Base-by-base conservation (phyloP, 2,329 filamentous ascomycete genomes). In the Talaromyces sp. region DNA sequence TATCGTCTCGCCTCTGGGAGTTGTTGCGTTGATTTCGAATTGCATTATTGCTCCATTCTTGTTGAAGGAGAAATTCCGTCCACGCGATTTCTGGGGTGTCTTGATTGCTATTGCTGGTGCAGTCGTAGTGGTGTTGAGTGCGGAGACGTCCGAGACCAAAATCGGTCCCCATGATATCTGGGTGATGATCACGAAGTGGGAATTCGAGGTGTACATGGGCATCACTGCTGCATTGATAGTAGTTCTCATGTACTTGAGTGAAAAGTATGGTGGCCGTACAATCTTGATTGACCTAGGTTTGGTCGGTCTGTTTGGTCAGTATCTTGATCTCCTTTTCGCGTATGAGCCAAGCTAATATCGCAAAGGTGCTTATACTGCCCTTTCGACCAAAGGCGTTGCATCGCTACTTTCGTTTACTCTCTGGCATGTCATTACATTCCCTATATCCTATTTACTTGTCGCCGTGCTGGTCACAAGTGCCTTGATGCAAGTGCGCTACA, bases 1-100 rank as follows among this genome's bases (percentile, higher is more conserved):
- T 15, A 97, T 99, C 72, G 95, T 99, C 49, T 97, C 93, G 38
- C 95, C 95, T 0, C 83, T 99, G 5, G 95, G 95, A 10, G 95
- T 99, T n/a, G 95, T 99, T 13, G 95, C 95, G 1, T 83, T 99
- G 68, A 89, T 99, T 54, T 97, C 93, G 53, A 99, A 99, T 79
- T 99, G 95, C 78, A 87, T 99, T 67, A 97, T 99, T 75, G 95
- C 95, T 2, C 95, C 95, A 0, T 88, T 95, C 68, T 89, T 99
- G 83, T 89, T 99, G 70, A 93, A 97, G 74, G 95, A 99, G 79
- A 85, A 84, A 60, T 97, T 99, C 73, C 89, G 95, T 38, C 84
- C 84, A 70, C 87, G 92, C 60, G 95, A 99, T 77, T 90, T 93
- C 56, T 88, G 91, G 80, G 95, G 95, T 10, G 94, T 99, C 5